Conservation (phyloP, 2,329 filamentous ascomycete genomes). For the Hysterium pulicare region DNA sequence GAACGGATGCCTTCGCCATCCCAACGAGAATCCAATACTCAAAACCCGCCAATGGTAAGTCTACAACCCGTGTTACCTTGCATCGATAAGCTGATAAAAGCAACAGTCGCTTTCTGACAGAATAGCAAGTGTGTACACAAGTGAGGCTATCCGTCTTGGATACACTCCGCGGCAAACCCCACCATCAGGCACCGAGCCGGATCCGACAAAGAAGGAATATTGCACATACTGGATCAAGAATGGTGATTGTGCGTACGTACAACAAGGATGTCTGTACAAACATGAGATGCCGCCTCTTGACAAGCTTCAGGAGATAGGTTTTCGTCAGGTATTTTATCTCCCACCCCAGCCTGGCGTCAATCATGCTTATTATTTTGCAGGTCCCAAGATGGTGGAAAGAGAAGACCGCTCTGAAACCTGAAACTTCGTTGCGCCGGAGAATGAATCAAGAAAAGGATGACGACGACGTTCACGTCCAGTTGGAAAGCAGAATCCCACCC, state of each 20-base stretch:
- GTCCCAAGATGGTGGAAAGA: constrained; percentile 58
- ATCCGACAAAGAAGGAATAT: constrained; percentile 64
- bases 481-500: no score
- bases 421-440: constrained; percentile 13
- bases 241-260: constrained; percentile 78
- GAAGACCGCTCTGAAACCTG: constrained; percentile 30
- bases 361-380: background rate
- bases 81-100: no score
- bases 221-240: constrained; percentile 89
- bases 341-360: background rate
- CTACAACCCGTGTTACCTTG: no score
- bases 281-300: constrained; percentile 81
- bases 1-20: no score
- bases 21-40: no score
- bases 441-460: no score
- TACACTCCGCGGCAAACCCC: constrained; percentile 17
- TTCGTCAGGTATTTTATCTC: constrained; percentile 40
- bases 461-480: background rate
- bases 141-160: constrained; percentile 23
- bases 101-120: no score
- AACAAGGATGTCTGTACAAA: constrained; percentile 84
- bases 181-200: constrained; percentile 39
- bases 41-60: no score
- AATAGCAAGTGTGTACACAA: constrained; percentile 23
- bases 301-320: constrained; percentile 66